Conservation (phyloP, 2,329 filamentous ascomycete species). For the Colletotrichum sp. region DNA sequence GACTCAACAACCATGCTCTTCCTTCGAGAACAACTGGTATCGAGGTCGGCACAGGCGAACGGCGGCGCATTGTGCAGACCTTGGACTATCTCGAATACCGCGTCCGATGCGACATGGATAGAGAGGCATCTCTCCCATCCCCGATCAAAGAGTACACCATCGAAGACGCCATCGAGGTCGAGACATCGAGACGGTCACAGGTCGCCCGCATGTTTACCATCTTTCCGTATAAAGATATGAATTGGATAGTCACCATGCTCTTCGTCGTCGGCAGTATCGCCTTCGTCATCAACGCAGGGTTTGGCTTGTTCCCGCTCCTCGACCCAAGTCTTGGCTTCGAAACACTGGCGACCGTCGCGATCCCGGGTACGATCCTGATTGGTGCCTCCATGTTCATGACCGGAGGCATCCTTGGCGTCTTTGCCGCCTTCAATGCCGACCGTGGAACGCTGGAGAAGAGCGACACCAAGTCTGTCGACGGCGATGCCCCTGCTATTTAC, state of each 20-base stretch:
- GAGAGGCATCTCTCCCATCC: not conserved
- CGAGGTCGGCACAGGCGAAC: not conserved
- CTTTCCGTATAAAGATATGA: not conserved
- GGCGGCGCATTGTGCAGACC: not conserved
- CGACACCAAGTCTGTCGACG: not conserved
- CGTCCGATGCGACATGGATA: not conserved
- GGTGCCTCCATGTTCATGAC: not conserved
- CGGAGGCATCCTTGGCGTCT: not conserved
- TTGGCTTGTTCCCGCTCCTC: not conserved
- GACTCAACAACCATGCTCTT: not conserved
- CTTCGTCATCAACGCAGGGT: not conserved
- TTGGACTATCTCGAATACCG: not conserved
- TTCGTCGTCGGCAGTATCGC: not conserved
- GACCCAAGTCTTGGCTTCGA: not conserved
- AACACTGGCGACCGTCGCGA: not conserved
- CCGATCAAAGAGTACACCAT: not conserved
- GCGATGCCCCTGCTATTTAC: not conserved
- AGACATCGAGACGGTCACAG: not conserved
- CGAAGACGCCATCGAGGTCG: not conserved
- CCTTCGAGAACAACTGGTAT: not conserved
- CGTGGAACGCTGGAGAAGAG: not conserved
- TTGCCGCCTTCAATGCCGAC: constrained; percentile 1
- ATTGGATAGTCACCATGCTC: not conserved
- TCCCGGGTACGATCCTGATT: not conserved
- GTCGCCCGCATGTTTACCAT: not conserved